Evolutionary conservation across 371 early-diverging fungal species (phyloP).

Genomic region (Gilbertella persicaria): DNA sequence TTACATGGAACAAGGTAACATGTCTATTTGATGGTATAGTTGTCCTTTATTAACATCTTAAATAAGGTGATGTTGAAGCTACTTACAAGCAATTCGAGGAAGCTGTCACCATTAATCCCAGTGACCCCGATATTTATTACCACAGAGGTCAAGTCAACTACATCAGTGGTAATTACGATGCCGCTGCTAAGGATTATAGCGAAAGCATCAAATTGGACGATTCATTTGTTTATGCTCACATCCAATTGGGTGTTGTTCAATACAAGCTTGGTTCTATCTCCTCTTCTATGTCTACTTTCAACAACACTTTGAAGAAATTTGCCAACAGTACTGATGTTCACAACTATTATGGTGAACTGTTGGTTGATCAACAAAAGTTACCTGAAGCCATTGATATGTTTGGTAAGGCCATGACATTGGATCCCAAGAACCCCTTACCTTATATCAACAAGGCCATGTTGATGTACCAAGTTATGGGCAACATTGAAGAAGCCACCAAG

Average conservation of each 20-base stretch:
- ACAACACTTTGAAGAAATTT: slow-evolving; percentile 79
- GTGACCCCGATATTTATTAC: slow-evolving; percentile 81
- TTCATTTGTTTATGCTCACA: slow-evolving; percentile 87
- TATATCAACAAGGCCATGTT: slow-evolving; percentile 97
- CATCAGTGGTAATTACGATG: slow-evolving; percentile 75
- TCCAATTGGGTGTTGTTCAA: slow-evolving; percentile 93
- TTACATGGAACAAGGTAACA: slow-evolving; percentile 78
- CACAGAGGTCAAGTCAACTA: slow-evolving; percentile 75
- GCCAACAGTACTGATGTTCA: slow-evolving; percentile 84
- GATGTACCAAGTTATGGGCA: slow-evolving; percentile 79
- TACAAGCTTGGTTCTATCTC: slow-evolving; percentile 85
- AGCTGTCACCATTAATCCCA: slow-evolving; percentile 66
- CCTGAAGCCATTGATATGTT: slow-evolving; percentile 77
- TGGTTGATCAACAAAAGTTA: slow-evolving; percentile 84
- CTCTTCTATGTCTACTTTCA: slow-evolving; percentile 78
- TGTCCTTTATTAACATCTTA: neutral
- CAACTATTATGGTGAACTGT: slow-evolving; percentile 96
- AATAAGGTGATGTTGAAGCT: slow-evolving; percentile 57
- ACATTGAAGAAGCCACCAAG: slow-evolving; percentile 74
- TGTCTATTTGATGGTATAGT: neutral
- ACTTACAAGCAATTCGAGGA: slow-evolving; percentile 72
- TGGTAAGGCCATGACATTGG: slow-evolving; percentile 75
- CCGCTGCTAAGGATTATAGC: slow-evolving; percentile 85
- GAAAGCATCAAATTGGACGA: slow-evolving; percentile 81
- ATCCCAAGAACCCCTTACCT: slow-evolving; percentile 80